Evolutionary conservation across 805 yeast genomes (phyloP).

Genomic region (Zygotorulaspora sp.): DNA sequence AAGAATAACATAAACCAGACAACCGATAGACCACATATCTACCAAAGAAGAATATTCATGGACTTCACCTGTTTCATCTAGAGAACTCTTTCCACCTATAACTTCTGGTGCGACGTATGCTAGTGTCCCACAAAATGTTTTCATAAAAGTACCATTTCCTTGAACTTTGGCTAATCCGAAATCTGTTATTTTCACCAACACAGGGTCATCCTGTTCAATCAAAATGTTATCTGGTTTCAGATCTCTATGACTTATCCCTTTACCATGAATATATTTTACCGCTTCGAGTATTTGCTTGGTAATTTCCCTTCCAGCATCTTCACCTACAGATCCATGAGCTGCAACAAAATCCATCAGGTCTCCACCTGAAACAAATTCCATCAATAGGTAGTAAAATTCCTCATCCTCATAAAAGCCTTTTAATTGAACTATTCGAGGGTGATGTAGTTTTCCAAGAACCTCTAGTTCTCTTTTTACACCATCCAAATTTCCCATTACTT

Average conservation of each 20-base stretch:
- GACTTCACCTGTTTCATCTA: constrained; percentile 22
- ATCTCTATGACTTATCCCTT: constrained; percentile 95
- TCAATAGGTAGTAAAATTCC: constrained; percentile 76
- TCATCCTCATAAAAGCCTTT: constrained; percentile 83
- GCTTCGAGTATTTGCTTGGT: constrained; percentile 81
- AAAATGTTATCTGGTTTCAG: constrained; percentile 93
- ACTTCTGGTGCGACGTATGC: constrained; percentile 98
- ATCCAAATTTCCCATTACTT: constrained; percentile 69
- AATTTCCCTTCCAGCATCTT: constrained; percentile 83
- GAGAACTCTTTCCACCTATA: constrained; percentile 39
- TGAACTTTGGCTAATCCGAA: constrained; percentile 93
- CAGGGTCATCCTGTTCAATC: constrained; percentile 87
- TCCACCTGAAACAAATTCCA: constrained; percentile 96
- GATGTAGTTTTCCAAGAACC: constrained; percentile 70
- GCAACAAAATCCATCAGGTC: constrained; percentile 97
- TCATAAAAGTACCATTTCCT: constrained; percentile 79
- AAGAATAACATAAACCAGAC: constrained; percentile 82
- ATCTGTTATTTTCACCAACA: constrained; percentile 87
- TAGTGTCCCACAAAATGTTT: constrained; percentile 94
- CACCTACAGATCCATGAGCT: constrained; percentile 86
- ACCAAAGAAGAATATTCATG: constrained; percentile 73
- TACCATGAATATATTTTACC: constrained; percentile 76
- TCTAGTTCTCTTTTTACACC: constrained; percentile 86
- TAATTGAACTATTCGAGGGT: constrained; percentile 78
- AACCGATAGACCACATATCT: constrained; percentile 97